Evolutionary conservation across 805 yeast genomes (phyloP).

Genomic region (Zygosaccharomyces pseudorouxii): DNA sequence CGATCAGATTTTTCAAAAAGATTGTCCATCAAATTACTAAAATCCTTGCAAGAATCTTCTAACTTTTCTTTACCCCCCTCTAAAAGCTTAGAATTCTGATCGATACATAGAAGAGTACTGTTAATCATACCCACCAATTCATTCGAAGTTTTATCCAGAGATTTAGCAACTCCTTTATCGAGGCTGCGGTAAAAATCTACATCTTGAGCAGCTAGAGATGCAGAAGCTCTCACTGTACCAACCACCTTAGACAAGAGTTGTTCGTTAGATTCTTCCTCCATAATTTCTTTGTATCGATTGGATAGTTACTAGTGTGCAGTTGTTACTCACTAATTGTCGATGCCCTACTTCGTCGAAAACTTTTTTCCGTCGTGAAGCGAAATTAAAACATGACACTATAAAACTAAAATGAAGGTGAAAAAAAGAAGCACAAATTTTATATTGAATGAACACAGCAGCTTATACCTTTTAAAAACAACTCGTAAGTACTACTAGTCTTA

Average conservation of each 20-base stretch:
- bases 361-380: background rate
- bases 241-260: slow-evolving; percentile 10
- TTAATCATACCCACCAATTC: slow-evolving; percentile 46
- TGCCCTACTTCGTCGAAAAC: slow-evolving; percentile 3
- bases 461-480: no score
- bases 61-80: slow-evolving; percentile 42
- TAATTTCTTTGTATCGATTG: background rate
- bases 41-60: slow-evolving; percentile 52
- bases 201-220: slow-evolving; percentile 73
- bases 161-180: slow-evolving; percentile 43
- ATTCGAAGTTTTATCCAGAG: slow-evolving; percentile 40
- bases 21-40: slow-evolving; percentile 60
- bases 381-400: no score
- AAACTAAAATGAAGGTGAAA: no score
- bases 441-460: no score
- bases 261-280: background rate
- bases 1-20: slow-evolving; percentile 74
- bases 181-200: slow-evolving; percentile 66
- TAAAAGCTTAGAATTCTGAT: slow-evolving; percentile 30
- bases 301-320: background rate
- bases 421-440: no score
- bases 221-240: slow-evolving; percentile 54
- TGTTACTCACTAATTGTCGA: background rate
- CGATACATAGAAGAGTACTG: slow-evolving; percentile 38
- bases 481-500: no score